These are phyloP conservation scores for Russula griseocarnosa DNA, from an alignment of 768 basidiomycete species.

Conservation along the genomic window DNA sequence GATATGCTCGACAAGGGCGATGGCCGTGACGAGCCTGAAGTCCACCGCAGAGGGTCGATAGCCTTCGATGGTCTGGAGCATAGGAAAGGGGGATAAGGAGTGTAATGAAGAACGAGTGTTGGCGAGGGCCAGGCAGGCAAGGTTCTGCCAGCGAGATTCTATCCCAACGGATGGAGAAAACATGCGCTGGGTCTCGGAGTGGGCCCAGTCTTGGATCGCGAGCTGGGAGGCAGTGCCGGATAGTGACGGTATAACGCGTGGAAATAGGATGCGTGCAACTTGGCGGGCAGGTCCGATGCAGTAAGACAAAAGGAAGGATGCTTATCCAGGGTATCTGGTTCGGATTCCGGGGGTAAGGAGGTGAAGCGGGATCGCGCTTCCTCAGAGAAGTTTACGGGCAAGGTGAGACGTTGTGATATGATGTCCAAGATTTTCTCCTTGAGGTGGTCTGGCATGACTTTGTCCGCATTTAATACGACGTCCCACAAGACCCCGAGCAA, in stretches of 20 bases:
- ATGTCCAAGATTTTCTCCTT: constrained; percentile 39
- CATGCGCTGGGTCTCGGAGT: constrained; percentile 19
- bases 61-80: neutral
- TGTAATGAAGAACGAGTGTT: constrained; percentile 14
- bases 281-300: constrained; percentile 21
- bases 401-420: constrained; percentile 36
- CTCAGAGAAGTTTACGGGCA: constrained; percentile 29
- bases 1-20: constrained; percentile 22
- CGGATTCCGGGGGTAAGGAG: constrained; percentile 3
- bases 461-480: constrained; percentile 35
- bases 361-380: constrained; percentile 1
- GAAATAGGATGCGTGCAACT: constrained; percentile 24
- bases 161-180: constrained; percentile 15
- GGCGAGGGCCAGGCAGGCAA: constrained; percentile 25
- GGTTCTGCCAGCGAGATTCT: constrained; percentile 26
- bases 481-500: constrained; percentile 44
- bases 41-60: constrained; percentile 16
- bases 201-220: constrained; percentile 23
- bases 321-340: constrained; percentile 10
- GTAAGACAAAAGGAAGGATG: constrained; percentile 24
- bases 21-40: constrained; percentile 23
- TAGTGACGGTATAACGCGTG: constrained; percentile 11
- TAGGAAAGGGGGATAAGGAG: constrained; percentile 2
- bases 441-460: constrained; percentile 30
- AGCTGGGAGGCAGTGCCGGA: constrained; percentile 22